Evolutionary conservation across 345 rosid species (phyloP), one percentile per base, ranked within the genome.

Genomic region (Populus pruinosa): DNA sequence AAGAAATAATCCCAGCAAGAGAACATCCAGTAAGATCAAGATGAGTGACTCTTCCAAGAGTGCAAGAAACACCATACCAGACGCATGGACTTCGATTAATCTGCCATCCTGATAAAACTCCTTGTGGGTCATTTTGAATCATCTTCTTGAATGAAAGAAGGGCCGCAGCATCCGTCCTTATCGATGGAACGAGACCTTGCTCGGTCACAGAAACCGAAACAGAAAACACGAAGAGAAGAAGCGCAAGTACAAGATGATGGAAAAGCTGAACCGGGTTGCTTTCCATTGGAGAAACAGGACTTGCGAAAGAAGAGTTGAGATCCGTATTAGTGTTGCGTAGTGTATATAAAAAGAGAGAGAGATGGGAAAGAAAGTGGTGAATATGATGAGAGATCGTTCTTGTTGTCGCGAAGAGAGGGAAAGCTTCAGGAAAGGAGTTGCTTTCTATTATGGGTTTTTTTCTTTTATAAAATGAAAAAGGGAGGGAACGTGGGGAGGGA

Each of bases 51-150:
- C 99, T 87, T 69, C 93, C 89, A 5, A 53, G 78, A 27, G 89
- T 74, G 87, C 99, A 95, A 53, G 92, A 85, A 70, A 93, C 87
- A 61, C 99, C 99, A 77, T 87, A 86, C 87, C 91, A 95, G 76
- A 70, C 70, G 81, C 99, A 93, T 31, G 94, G 93, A 35, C 79
- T 85, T 67, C 79, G 86, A 18, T 79, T 69, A 14, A 85, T 84
- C 63, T 82, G 25, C 99, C 99, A 95, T 0, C 82, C 83, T 9
- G 92, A 89, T 18, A 95, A 82, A 59, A 79, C 88, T 77, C 86
- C 87, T 70, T 85, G 87, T 0, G 93, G 93, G 87, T 93, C 98
- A 8, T 85, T 81, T 62, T 85, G 86, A 71, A 95, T 81, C 91
- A 88, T 84, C 70, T 85, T 83, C 85, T 90, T 91, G 94, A 95